Evolutionary conservation across 306 rosid species (phyloP), one percentile per base, ranked within the genome.

Genomic region (Vachellia collinsii): DNA sequence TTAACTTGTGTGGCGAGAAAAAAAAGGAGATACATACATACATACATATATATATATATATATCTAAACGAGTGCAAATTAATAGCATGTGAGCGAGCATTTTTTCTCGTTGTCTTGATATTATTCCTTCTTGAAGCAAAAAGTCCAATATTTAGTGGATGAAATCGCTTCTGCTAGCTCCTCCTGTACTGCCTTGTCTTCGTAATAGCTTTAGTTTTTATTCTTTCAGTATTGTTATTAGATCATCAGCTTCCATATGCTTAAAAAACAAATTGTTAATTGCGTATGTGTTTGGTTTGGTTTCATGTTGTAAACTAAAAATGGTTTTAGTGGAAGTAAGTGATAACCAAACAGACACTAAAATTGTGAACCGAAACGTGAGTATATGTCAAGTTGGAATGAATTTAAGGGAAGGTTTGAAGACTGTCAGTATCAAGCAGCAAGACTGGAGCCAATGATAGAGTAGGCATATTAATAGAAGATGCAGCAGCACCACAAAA

Each of bases 391-490:
- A 13, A 78, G 44, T 74, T 81, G 87, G 77, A 80, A 77, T 77
- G 81, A 81, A 77, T 74, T 53, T n/a, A 58, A 22, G 1, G 79
- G 75, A 61, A 70, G 53, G 54, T 71, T 76, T 63, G 65, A 79
- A 83, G 83, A 80, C 78, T 61, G 81, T 81, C 76, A 70, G n/a
- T 10, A 58, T 83, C 81, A 82, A 53, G 70, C 62, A 19, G 22
- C 16, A 3, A 7, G n/a, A 67, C 53, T 50, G 79, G 47, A 79
- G 59, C 81, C 79, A 48, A 63, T 66, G 43, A 67, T 72, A 67
- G 78, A 34, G 79, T 42, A 6, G 23, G 53, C 51, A 68, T n/a
- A 41, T 25, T 43, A 8, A 11, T 43, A 43, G 19, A 19, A 51
- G 0, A 5, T 36, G 8, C 19, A 73, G 4, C 2, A 34, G 9